Base-by-base conservation (phyloP, 108 stramenopile species). In the Skeletonema tropicum region DNA sequence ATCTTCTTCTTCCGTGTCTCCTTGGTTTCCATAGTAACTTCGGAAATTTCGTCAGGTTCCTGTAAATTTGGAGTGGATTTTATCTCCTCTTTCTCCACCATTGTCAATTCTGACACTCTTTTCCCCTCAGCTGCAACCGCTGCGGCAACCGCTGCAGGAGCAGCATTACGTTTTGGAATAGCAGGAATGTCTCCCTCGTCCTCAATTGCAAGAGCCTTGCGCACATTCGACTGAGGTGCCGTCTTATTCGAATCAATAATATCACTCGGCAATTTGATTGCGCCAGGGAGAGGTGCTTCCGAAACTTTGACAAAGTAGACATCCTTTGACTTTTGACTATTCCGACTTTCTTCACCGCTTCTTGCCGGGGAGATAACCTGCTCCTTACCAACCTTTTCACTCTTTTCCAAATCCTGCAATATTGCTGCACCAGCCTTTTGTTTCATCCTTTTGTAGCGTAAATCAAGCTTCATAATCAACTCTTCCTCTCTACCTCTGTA, bases 1-100 rank as follows among this genome's bases (percentile, higher is more conserved):
- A 15, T 35, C 42, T 66, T 66, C n/a, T 48, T 73, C 33, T 58
- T 23, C 35, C 63, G 30, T 11, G 75, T 83, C 19, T 42, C 64
- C 60, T 76, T 83, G 33, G 82, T 83, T 39, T 83, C 82, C 82
- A 83, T 83, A 3, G 82, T 83, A 2, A 83, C 76, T 13, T 73
- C 59, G 15, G 82, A 83, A 14, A 83, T 75, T 19, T 66, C 82
- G 64, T 83, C 82, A 71, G 23, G 29, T 46, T 60, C 39, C 32
- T 46, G 59, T 23, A 39, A 6, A 5, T 2, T 26, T 23, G 25
- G 7, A 35, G 55, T 3, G 0, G 17, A 33, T 31, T 5, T 5
- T 38, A 30, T 69, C 29, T 15, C 29, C 35, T 71, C 39, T 38
- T 71, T 57, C 31, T 36, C 39, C 13, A 65, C 63, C 19, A 23